phyloP scores from a whole-genome alignment of 495 filamentous ascomycete species.

The Daldinia caldariorum region DNA sequence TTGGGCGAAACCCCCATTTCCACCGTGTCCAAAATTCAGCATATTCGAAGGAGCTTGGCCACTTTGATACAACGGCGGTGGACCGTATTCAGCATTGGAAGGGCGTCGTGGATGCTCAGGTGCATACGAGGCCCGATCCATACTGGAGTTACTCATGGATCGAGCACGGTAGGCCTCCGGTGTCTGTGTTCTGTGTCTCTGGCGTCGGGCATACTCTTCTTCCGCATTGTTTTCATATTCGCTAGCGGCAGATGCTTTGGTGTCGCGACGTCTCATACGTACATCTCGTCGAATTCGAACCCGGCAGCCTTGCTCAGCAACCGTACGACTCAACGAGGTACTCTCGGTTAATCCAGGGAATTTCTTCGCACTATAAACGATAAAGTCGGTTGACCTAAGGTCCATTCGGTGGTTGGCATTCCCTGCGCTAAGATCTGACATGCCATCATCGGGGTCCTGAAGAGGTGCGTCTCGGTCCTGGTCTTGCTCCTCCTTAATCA shows the following conservation, averaged over 20 bases:
- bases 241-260: slow-evolving; percentile 73
- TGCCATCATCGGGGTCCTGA: slow-evolving; percentile 48
- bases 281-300: slow-evolving; percentile 97
- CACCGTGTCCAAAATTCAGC: slow-evolving; percentile 47
- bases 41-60: slow-evolving; percentile 49
- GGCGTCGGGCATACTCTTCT: slow-evolving; percentile 67
- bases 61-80: slow-evolving; percentile 55
- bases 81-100: slow-evolving; percentile 65
- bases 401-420: slow-evolving; percentile 75
- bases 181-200: slow-evolving; percentile 64
- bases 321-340: slow-evolving; percentile 85
- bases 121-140: slow-evolving; percentile 59
- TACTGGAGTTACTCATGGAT: slow-evolving; percentile 78
- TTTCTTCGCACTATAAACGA: slow-evolving; percentile 97
- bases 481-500: slow-evolving; percentile 76
- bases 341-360: slow-evolving; percentile 95
- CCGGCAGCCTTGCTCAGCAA: slow-evolving; percentile 96
- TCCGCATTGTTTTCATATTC: slow-evolving; percentile 74
- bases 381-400: slow-evolving; percentile 87
- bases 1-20: slow-evolving; percentile 40
- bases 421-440: slow-evolving; percentile 52
- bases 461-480: slow-evolving; percentile 53
- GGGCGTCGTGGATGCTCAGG: slow-evolving; percentile 63
- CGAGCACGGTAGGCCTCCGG: slow-evolving; percentile 74
- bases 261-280: slow-evolving; percentile 89